Evolutionary conservation across 345 rosid species (phyloP).

Genomic region (Eucalyptus marginata): DNA sequence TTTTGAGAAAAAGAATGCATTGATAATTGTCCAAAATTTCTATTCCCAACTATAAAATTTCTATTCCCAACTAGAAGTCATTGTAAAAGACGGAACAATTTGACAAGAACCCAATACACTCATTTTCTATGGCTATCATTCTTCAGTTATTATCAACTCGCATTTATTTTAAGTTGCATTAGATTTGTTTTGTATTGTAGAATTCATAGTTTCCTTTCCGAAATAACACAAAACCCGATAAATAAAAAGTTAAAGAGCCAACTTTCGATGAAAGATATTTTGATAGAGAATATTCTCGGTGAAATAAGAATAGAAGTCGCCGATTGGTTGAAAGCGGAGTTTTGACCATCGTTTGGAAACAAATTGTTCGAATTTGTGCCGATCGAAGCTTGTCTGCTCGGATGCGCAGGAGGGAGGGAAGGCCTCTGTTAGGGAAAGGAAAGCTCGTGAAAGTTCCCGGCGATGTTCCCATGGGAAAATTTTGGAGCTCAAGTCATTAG

Average conservation of each 20-base stretch:
- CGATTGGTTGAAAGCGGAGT: background rate
- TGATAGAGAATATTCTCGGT: too few relatives aligned
- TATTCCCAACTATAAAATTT: accelerated
- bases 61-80: accelerated
- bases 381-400: background rate
- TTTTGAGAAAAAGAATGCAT: accelerated
- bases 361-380: background rate
- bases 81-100: too few relatives aligned
- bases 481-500: background rate
- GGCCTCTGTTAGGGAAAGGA: background rate
- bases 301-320: background rate
- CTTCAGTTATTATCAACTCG: too few relatives aligned
- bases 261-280: too few relatives aligned
- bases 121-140: too few relatives aligned
- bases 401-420: background rate
- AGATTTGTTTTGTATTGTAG: too few relatives aligned
- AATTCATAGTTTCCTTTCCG: too few relatives aligned
- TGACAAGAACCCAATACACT: too few relatives aligned
- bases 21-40: accelerated
- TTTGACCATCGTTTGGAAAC: background rate
- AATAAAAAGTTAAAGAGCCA: too few relatives aligned
- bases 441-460: background rate
- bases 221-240: too few relatives aligned
- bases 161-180: too few relatives aligned
- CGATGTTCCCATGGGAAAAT: background rate